Base-by-base conservation (phyloP, 306 rosid genomes). In the Cucurbita ficifolia region DNA sequence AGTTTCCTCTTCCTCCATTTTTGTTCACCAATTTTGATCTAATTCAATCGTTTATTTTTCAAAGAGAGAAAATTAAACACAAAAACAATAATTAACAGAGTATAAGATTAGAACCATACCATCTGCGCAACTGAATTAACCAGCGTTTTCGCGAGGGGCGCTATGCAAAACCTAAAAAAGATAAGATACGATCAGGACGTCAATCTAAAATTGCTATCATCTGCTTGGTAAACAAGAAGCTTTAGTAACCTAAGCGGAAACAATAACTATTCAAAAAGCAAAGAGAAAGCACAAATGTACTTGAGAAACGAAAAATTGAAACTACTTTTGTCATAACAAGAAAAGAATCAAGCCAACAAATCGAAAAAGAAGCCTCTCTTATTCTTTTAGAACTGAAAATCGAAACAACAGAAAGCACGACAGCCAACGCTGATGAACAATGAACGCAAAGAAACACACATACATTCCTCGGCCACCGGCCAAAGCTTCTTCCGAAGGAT, bases 401-500 rank as follows among this genome's bases (percentile, higher is more conserved):
- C 6, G 45, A 35, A 14, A 60, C 13, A 60, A 17, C 5, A 11
- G 14, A 39, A 17, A 39, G 16, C 29, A 39, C 3, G 10, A 38
- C 1, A 7, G 1, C 13, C 7, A 62, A 17, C n/a, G 14, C 18
- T 21, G 50, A 18, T 39, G 8, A 39, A 18, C 14, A 33, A 52
- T 36, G 48, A 33, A 59, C 10, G 33, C 22, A 78, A 62, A 22
- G 36, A 60, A 79, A 46, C 33, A 68, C 33, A 87, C 76, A 60
- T 75, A 93, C 98, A 88, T 87, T 85, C 98, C 98, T 75, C 98
- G 84, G 82, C 98, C 92, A 50, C 98, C 97, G 5, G 83, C 87
- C 57, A 93, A 91, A 73, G 97, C 96, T 88, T 90, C 92, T 74
- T 90, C 84, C 1, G 90, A 86, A 46, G 98, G 96, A 43, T 84